Base-by-base conservation (phyloP, 2,329 filamentous ascomycete genomes). In the Trichoderma koningiopsis region DNA sequence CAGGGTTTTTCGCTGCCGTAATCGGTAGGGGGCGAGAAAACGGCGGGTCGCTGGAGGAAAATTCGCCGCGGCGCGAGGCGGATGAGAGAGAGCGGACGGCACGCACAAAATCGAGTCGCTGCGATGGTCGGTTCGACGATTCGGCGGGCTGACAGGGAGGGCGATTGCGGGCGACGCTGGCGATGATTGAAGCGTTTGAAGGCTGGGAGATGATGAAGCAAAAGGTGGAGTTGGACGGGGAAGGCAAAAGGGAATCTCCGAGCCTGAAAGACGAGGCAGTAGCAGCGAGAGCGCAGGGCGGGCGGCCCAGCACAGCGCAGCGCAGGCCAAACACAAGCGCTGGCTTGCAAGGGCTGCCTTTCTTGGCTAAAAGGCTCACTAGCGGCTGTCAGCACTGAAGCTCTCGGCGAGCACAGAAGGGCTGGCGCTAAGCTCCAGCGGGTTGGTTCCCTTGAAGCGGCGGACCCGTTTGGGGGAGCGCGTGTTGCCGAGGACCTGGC, bases 201-300 rank as follows among this genome's bases (percentile, higher is more conserved):
- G 60, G 43, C 6, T 65, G 55, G 31, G 63, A 43, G 40, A 27
- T 27, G 68, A 57, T 49, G 58, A 47, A 40, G 49, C 59, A 57
- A 35, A 67, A 70, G 71, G 69, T 64, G 64, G 69, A 72, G 67
- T 59, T 43, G 70, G 57, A 62, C 66, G 71, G 69, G 70, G 71
- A 68, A 55, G 76, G 31, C 33, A 35, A 53, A 68, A 56, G 59
- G 69, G 66, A 70, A 22, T 70, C 57, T 70, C 68, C 27, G 67
- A 69, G 70, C 77, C 77, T 78, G 77, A 78, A 76, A 77, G 71
- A 74, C 76, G 71, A 78, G 77, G 77, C 77, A 77, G 71, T 69
- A 69, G 69, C 53, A 69, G 71, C 69, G 70, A 31, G 40, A 69
- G 69, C 59, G 69, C 47, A 49, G 47, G 47, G 47, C 47, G 47